Conservation (phyloP, 441 rosid genomes). For the Bocquillonia castaneifolia region DNA sequence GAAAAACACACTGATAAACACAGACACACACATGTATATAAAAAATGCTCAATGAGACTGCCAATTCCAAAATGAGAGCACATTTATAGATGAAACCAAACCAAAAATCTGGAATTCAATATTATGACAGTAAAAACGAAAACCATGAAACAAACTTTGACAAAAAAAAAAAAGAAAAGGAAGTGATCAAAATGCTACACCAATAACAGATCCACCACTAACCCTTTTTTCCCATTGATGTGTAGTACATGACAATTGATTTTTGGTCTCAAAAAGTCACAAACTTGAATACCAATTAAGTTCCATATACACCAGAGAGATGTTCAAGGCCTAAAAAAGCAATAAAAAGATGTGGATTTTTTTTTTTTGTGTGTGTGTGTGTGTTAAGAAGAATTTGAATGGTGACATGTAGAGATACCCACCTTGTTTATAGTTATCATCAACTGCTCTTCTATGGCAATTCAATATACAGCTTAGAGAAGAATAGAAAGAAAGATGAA, state of each 20-base stretch:
- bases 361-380: no score
- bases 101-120: not conserved
- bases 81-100: not conserved
- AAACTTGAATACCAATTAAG: slow-evolving; percentile 3
- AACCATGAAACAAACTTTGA: not conserved
- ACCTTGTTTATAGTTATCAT: slow-evolving; percentile 26
- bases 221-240: slow-evolving; percentile 22
- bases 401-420: slow-evolving; percentile 13
- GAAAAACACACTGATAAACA: no score
- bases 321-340: not conserved
- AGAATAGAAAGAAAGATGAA: no score
- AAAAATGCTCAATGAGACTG: not conserved
- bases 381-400: slow-evolving; percentile 4
- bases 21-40: not conserved
- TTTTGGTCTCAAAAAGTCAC: not conserved
- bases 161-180: not conserved
- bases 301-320: slow-evolving; percentile 6
- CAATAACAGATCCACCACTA: slow-evolving; percentile 20
- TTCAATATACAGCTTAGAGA: not conserved
- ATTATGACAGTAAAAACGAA: not conserved
- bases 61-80: slow-evolving; percentile 4
- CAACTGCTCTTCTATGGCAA: not conserved
- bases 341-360: not conserved
- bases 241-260: slow-evolving; percentile 11
- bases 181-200: not conserved